Conservation (phyloP, 805 yeast genomes). For the Brettanomyces naardenensis region DNA sequence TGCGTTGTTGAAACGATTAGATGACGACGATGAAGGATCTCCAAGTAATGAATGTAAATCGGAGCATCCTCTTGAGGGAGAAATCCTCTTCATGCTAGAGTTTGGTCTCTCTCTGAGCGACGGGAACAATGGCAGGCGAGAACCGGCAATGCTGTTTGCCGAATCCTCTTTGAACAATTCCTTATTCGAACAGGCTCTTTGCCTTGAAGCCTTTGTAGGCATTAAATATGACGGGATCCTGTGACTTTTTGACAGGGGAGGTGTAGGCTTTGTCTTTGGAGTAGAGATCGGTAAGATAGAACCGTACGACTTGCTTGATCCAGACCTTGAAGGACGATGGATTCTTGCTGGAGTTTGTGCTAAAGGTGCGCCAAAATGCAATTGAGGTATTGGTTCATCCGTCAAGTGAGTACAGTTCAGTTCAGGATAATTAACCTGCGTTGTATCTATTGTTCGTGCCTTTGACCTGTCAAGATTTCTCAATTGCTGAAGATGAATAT, state of each 20-base stretch:
- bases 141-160: no score
- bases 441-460: no score
- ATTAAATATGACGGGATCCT: constrained; percentile 14
- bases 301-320: neutral
- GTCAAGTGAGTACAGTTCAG: no score
- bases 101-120: constrained; percentile 2
- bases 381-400: neutral
- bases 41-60: constrained; percentile 9
- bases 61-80: constrained; percentile 12
- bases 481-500: constrained; percentile 13
- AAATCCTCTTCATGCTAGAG: constrained; percentile 7
- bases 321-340: neutral
- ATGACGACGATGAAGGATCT: neutral
- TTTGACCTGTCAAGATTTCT: no score
- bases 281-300: neutral
- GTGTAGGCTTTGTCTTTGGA: constrained; percentile 3
- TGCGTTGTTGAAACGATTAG: neutral
- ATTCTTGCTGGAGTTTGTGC: neutral
- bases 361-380: neutral
- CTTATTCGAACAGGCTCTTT: constrained; percentile 7
- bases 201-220: constrained; percentile 17
- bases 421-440: no score
- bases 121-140: no score
- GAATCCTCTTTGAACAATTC: neutral
- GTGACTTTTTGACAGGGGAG: constrained; percentile 5